These are phyloP conservation scores for Leishmania major DNA, from an alignment of 208 protist genomes.

Conservation along the genomic window DNA sequence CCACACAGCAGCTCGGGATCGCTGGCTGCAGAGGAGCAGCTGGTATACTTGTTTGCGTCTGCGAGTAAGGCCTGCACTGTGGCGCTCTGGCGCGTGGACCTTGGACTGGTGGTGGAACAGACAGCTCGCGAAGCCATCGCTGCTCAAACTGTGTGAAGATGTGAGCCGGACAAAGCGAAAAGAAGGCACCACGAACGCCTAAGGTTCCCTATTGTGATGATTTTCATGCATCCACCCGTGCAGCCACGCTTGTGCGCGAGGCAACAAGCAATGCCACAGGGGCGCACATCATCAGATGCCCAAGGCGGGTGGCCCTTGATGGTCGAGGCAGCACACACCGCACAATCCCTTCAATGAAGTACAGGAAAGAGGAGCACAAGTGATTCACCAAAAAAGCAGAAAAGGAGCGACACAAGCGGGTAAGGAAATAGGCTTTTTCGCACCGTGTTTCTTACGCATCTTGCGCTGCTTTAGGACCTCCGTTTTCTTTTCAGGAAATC, in stretches of 20 bases:
- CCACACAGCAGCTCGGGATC: background rate
- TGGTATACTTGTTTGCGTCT: constrained; percentile 73
- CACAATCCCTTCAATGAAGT: background rate
- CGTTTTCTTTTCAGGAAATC: background rate
- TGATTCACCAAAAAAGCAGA: background rate
- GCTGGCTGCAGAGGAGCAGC: constrained; percentile 6
- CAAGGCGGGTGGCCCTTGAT: background rate
- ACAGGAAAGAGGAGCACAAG: background rate
- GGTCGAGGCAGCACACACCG: background rate
- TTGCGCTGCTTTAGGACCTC: background rate
- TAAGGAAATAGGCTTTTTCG: too few relatives aligned
- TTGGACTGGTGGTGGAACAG: constrained; percentile 36
- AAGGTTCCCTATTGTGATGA: background rate
- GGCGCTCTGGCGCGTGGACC: constrained; percentile 78
- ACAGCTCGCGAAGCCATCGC: background rate
- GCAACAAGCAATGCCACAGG: background rate
- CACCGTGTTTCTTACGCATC: too few relatives aligned
- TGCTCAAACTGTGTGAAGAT: background rate
- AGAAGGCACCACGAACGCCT: background rate
- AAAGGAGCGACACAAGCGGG: background rate
- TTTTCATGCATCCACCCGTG: background rate
- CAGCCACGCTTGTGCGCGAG: background rate
- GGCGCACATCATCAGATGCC: background rate
- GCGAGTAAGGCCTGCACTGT: constrained; percentile 67
- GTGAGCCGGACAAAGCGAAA: background rate